Evolutionary conservation across 345 rosid species (phyloP), one percentile per base, ranked within the genome.

Genomic region (Lepidium africanum): DNA sequence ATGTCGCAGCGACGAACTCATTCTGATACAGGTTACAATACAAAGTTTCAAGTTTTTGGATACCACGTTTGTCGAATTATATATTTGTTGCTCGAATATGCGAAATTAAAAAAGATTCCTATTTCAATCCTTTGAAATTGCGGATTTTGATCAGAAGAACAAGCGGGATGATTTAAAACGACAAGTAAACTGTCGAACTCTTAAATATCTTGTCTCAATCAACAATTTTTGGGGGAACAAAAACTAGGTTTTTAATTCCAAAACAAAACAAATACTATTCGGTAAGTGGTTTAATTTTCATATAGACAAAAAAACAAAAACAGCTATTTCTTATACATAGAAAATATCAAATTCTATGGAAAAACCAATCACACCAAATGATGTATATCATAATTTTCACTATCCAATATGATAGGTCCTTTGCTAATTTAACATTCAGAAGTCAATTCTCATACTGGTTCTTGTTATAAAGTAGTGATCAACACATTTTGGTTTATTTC

Each of bases 1-100:
- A 25, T 45, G 53, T 19, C 68, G 75, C 72, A 73, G 75, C 52
- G 33, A 55, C 43, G 60, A 65, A 51, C 54, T 81, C 83, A 73
- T 79, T 19, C n/a, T 42, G 59, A 50, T 49, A 50, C 40, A 54
- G 9, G 33, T 6, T 30, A 30, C 33, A 6, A 13, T 46, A 0
- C 50, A 51, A 49, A 50, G 27, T 50, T 51, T 50, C 11, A 47
- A 49, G 36, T 23, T 64, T 19, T 16, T 9, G 1, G 10, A 2
- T 0, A 46, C 56, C 13, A 37, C 12, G 7, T 15, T 13, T 1
- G n/a, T 56, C 21, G 42, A 67, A 45, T 19, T 9, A 15, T 35
- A 45, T 7, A 6, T 16, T 5, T 19, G 14, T 10, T 66, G 14
- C 9, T 30, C 10, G 52, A 47, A 30, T 54, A 23, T 63, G 55